Percentiles rank a stretch among this genome's conserved stretches.
phyloP scores from a whole-genome alignment of 108 stramenopile genomes.

The Nannochloropsis gaditana region DNA sequence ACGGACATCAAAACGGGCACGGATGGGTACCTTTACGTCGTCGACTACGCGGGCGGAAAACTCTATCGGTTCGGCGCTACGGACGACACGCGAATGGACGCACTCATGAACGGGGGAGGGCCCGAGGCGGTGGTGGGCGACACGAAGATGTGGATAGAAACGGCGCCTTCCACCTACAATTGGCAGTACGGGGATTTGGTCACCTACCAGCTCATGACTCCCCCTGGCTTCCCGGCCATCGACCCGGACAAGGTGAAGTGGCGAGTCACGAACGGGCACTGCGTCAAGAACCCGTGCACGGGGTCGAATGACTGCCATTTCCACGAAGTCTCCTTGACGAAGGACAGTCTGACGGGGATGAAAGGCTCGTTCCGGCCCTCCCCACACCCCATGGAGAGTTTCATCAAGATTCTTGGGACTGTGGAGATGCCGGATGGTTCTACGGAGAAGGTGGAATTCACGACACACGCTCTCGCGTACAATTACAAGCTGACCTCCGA shows the following conservation, averaged over 20 bases:
- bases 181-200: not conserved
- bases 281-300: not conserved
- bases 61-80: not conserved
- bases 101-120: not conserved
- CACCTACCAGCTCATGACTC: not conserved
- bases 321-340: not conserved
- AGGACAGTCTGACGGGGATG: not conserved
- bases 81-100: not conserved
- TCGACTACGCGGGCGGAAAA: not conserved
- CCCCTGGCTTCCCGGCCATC: not conserved
- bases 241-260: not conserved
- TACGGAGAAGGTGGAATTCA: not conserved
- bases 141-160: not conserved
- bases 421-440: not conserved
- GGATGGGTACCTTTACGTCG: not conserved
- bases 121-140: not conserved
- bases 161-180: not conserved
- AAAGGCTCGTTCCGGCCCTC: not conserved
- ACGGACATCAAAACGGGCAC: not conserved
- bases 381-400: not conserved
- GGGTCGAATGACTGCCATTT: not conserved
- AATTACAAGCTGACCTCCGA: not conserved
- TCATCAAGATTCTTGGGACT: not conserved
- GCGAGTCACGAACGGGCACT: slow-evolving; percentile 4
- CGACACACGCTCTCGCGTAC: not conserved